These are phyloP conservation scores for Celoporthe dispersa DNA, from an alignment of 2,329 filamentous ascomycete genomes.

Conservation along the genomic window DNA sequence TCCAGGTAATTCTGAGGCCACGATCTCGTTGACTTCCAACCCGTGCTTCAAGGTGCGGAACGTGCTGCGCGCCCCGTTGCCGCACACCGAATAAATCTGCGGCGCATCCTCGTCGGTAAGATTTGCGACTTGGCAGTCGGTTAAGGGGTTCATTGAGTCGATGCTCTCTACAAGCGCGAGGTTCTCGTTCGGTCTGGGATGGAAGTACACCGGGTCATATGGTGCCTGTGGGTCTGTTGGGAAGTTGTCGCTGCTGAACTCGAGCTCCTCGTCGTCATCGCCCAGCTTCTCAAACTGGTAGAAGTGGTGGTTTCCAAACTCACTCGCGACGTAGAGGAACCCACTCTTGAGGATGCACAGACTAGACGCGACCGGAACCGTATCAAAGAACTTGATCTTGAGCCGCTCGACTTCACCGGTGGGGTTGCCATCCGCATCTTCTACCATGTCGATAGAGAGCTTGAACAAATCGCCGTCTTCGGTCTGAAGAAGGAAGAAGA, in stretches of 20 bases:
- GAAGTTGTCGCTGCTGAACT: constrained; percentile 84
- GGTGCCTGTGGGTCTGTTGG: constrained; percentile 73
- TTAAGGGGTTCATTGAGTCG: constrained; percentile 85
- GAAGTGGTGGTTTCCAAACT: constrained; percentile 91
- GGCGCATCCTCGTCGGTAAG: constrained; percentile 90
- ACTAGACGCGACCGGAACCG: constrained; percentile 83
- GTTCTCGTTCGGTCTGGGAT: constrained; percentile 78
- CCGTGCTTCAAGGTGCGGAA: constrained; percentile 94
- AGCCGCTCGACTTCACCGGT: constrained; percentile 82
- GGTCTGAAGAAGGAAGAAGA: constrained; percentile 95
- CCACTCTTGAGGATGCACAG: constrained; percentile 94
- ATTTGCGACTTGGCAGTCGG: constrained; percentile 91
- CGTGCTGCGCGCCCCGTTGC: constrained; percentile 83
- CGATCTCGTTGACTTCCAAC: constrained; percentile 89
- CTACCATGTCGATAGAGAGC: constrained; percentile 87
- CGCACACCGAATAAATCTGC: constrained; percentile 93
- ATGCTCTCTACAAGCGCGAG: constrained; percentile 83
- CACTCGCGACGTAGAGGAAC: constrained; percentile 89
- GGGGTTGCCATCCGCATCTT: constrained; percentile 76
- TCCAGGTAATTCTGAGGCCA: constrained; percentile 89
- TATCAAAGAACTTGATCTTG: constrained; percentile 98
- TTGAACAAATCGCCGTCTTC: constrained; percentile 99
- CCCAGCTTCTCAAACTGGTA: constrained; percentile 98
- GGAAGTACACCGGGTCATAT: constrained; percentile 83
- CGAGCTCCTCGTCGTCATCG: constrained; percentile 88